Conservation (phyloP, 2,329 filamentous ascomycete genomes). For the Cryphonectria carpinicola region DNA sequence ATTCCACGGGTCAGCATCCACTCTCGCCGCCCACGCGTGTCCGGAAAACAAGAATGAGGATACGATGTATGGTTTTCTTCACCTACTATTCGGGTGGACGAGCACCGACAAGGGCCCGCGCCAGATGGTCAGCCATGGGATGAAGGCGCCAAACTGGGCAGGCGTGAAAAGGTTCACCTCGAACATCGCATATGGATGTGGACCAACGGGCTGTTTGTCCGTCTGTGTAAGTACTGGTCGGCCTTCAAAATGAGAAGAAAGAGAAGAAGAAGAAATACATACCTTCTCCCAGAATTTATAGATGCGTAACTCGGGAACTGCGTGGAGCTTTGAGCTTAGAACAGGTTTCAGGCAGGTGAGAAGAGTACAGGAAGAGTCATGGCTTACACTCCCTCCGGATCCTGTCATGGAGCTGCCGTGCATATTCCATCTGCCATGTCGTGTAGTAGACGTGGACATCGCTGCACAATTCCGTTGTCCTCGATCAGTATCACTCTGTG, state of each 20-base stretch:
- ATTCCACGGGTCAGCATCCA: neutral
- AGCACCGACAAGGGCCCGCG: slow-evolving; percentile 79
- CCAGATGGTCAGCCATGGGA: slow-evolving; percentile 83
- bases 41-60: too few species aligned
- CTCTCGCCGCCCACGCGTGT: slow-evolving; percentile 35
- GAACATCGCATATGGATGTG: slow-evolving; percentile 86
- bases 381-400: slow-evolving; percentile 76
- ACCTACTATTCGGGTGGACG: slow-evolving; percentile 76
- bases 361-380: neutral
- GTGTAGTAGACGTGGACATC: slow-evolving; percentile 88
- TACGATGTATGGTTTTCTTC: neutral
- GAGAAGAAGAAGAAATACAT: neutral
- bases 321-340: too few species aligned
- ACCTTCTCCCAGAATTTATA: slow-evolving; percentile 73
- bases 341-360: neutral
- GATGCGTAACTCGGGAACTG: slow-evolving; percentile 83
- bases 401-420: slow-evolving; percentile 73
- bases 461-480: slow-evolving; percentile 38
- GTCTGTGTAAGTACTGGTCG: neutral
- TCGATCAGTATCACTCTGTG: neutral
- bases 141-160: slow-evolving; percentile 84
- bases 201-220: slow-evolving; percentile 66
- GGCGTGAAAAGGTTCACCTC: slow-evolving; percentile 89
- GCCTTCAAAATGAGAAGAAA: neutral
- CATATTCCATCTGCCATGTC: slow-evolving; percentile 68